These are phyloP conservation scores for Lumnitzera littorea DNA, from an alignment of 345 rosid genomes.

Conservation along the genomic window DNA sequence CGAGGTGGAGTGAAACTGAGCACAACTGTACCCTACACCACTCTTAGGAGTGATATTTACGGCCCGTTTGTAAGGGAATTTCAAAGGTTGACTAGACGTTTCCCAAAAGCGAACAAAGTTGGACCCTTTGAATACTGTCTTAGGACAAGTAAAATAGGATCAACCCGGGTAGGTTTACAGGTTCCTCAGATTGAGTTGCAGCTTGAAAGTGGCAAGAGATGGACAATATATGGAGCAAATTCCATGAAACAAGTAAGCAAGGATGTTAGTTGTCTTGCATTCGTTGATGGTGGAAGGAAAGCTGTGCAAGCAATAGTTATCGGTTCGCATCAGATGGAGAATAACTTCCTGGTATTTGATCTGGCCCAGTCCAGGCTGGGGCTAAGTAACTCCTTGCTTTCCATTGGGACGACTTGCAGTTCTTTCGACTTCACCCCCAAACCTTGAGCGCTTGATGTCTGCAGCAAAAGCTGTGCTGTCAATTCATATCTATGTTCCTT, in stretches of 20 bases:
- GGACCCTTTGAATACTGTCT: constrained; percentile 27
- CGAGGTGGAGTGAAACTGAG: constrained; percentile 28
- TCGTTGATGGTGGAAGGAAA: constrained; percentile 26
- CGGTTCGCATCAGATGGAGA: constrained; percentile 33
- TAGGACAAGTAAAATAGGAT: constrained; percentile 4
- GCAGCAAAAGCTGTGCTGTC: too few species aligned
- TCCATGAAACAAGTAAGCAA: constrained; percentile 25
- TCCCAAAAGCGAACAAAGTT: constrained; percentile 19
- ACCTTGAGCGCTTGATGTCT: background rate
- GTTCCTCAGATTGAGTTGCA: constrained; percentile 25
- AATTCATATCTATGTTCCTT: too few species aligned
- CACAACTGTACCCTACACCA: constrained; percentile 20
- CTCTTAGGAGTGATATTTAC: constrained; percentile 21
- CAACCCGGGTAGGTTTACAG: constrained; percentile 7
- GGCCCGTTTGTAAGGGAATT: constrained; percentile 16
- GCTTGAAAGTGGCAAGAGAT: constrained; percentile 17
- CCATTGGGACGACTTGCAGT: constrained; percentile 3
- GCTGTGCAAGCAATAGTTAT: constrained; percentile 26
- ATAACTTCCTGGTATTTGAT: constrained; percentile 31
- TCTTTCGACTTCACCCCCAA: constrained; percentile 8
- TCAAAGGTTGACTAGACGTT: constrained; percentile 10
- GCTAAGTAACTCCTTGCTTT: constrained; percentile 20
- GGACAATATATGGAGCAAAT: constrained; percentile 28
- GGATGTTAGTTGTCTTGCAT: constrained; percentile 30
- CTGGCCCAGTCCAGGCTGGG: constrained; percentile 23